Evolutionary conservation across 1,139 yeast genomes (phyloP), one percentile per base, ranked within the genome.

Genomic region (Fermentozyma sake): DNA sequence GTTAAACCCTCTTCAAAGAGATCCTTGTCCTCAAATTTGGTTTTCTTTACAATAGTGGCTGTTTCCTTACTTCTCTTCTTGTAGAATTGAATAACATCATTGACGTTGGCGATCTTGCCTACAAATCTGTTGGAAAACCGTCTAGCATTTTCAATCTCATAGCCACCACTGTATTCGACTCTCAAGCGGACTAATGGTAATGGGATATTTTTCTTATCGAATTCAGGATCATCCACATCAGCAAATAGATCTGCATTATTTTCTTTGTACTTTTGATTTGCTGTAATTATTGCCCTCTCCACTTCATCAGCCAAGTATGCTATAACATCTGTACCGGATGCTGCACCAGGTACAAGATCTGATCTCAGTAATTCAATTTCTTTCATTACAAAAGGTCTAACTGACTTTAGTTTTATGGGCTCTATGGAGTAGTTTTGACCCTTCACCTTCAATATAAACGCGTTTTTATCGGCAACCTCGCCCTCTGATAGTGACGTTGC

Each of bases 401-500:
- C 87, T 0, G 94, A 73, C 32, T 70, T 73, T 34, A 91, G 63
- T 13, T 73, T 72, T 3, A 89, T 59, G 4, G 86, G 74, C 34
- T 82, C 82, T 13, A 86, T 38, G 0, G 72, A 60, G 42, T 80
- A 85, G 24, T 74, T 62, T 23, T 62, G 67, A 3, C 79, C 79
- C 17, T 71, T 68, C 12, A 91, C 61, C 27, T 73, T 76, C 40
- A 93, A 42, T 1, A 91, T 61, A 32, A 83, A 89, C 0, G 79
- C 89, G 46, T 76, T 69, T 49, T 91, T 93, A 19, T 72, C 75
- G 9, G 75, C 68, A 0, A 86, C 72, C 48, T 91, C 99, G 3
- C 94, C 95, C 30, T 83, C 94, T 29, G 83, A 75, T 20, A 93
- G 61, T 9, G 95, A 81, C 0, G 99, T 91, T 0, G 95, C 97